Conservation (phyloP, 2,329 filamentous ascomycete genomes). For the Alternaria solani region DNA sequence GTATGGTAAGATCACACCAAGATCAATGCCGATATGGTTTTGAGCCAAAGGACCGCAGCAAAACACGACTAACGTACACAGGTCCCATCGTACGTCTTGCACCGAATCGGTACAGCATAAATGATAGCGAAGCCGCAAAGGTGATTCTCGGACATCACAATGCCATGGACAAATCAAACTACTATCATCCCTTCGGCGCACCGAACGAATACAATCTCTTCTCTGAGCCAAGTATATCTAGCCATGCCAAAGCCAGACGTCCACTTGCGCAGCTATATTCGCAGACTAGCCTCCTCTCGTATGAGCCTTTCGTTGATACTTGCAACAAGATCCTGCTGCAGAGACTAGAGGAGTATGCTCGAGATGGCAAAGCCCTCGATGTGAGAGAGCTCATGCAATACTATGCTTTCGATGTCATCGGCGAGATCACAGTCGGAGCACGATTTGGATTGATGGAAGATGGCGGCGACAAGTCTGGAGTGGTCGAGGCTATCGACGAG, state of each 20-base stretch:
- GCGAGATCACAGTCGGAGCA: background rate
- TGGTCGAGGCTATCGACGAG: background rate
- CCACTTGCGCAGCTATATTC: constrained; percentile 51
- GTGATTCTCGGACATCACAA: background rate
- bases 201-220: constrained; percentile 46
- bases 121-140: background rate
- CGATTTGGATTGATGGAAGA: background rate
- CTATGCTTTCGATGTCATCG: background rate
- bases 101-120: background rate
- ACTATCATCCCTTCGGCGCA: constrained; percentile 34
- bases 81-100: background rate
- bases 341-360: background rate
- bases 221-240: constrained; percentile 38
- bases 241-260: constrained; percentile 47
- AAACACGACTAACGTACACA: background rate
- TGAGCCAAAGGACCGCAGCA: background rate
- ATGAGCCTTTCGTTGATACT: constrained; percentile 53
- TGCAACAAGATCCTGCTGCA: constrained; percentile 11
- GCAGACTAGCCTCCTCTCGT: constrained; percentile 48
- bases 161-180: background rate
- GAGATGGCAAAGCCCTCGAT: background rate
- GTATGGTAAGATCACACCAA: background rate
- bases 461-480: background rate
- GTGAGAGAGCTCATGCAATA: background rate
- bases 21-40: background rate